These are phyloP conservation scores for Phytopythium sindhum DNA, from an alignment of 352 stramenopile genomes.

Conservation along the genomic window DNA sequence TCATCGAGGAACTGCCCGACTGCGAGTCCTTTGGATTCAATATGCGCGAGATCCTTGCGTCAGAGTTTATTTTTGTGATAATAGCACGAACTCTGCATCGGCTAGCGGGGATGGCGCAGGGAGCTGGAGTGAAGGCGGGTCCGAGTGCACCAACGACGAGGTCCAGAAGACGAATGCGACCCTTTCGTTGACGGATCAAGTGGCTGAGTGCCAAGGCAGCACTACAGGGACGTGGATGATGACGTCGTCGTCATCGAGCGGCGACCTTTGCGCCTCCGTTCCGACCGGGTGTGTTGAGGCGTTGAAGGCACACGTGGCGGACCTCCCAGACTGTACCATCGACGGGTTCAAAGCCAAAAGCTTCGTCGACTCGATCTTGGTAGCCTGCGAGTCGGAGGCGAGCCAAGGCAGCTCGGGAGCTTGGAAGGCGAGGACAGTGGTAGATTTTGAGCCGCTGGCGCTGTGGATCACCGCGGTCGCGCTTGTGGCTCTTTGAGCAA, in stretches of 20 bases:
- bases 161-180: neutral
- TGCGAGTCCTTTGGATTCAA: conserved; percentile 1
- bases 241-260: neutral
- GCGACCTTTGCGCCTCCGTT: neutral
- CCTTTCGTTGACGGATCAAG: neutral
- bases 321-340: neutral
- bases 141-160: neutral
- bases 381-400: neutral
- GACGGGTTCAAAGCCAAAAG: conserved; percentile 2
- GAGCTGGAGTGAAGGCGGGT: neutral
- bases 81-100: neutral
- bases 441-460: neutral
- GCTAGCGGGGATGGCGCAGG: neutral
- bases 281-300: neutral
- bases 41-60: neutral
- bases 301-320: neutral
- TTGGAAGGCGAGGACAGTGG: neutral
- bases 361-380: neutral
- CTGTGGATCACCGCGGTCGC: neutral
- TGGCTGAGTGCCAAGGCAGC: neutral
- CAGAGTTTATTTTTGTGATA: neutral
- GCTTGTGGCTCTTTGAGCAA: neutral
- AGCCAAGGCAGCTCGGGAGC: neutral
- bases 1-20: neutral
- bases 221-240: neutral